Evolutionary conservation across 2,329 filamentous ascomycete species (phyloP).

Genomic region (Periconia digitata): DNA sequence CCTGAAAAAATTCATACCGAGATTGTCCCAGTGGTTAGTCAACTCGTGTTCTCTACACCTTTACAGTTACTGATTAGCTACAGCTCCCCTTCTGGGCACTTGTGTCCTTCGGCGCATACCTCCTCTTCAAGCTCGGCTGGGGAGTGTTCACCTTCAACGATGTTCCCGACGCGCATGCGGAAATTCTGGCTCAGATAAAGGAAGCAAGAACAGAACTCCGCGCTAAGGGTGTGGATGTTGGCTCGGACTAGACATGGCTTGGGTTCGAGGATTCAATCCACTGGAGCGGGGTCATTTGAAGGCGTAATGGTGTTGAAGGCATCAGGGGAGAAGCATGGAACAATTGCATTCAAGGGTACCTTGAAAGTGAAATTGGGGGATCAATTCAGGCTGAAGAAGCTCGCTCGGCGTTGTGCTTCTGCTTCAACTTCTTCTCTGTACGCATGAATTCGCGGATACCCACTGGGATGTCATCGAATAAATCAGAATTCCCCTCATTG

Average conservation of each 20-base stretch:
- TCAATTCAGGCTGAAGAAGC: conserved; percentile 28
- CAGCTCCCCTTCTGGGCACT: conserved; percentile 92
- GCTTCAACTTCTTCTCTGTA: conserved; percentile 86
- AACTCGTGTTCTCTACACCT: not conserved
- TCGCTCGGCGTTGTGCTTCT: conserved; percentile 66
- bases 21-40: conserved; percentile 83
- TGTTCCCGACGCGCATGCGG: conserved; percentile 84
- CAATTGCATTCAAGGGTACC: not conserved
- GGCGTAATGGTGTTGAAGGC: conserved; percentile 6
- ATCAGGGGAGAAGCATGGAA: not conserved
- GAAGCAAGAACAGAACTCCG: conserved; percentile 73
- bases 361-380: conserved; percentile 4
- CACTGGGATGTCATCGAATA: conserved; percentile 82
- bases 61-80: not conserved
- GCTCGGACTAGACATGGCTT: conserved; percentile 52
- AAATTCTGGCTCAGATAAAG: conserved; percentile 84
- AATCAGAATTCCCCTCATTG: conserved; percentile 56
- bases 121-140: conserved; percentile 87
- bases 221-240: conserved; percentile 74
- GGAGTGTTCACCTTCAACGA: conserved; percentile 97
- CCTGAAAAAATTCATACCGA: conserved; percentile 77
- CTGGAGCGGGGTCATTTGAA: conserved; percentile 5
- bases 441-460: conserved; percentile 98
- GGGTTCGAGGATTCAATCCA: not conserved
- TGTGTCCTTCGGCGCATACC: conserved; percentile 86